Evolutionary conservation across 106 monocot species (phyloP).

Genomic region (Ottelia alismoides): DNA sequence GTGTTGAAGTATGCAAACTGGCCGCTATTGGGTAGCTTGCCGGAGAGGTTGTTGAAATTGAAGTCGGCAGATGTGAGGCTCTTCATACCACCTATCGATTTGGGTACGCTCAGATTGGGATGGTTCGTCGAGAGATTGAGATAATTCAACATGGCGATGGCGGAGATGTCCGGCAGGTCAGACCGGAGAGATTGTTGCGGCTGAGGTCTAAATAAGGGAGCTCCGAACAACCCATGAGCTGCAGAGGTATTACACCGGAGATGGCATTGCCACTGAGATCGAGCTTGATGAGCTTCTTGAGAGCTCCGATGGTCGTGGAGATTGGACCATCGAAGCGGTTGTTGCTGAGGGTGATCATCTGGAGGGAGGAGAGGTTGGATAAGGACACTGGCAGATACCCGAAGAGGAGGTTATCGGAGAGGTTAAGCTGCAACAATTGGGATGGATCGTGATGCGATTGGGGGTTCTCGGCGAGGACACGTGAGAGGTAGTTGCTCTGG

Average conservation of each 20-base stretch:
- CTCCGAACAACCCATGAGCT: slow-evolving; percentile 26
- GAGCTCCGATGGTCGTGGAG: no score
- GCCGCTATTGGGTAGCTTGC: slow-evolving; percentile 39
- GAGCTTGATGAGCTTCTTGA: no score
- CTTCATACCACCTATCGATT: no score
- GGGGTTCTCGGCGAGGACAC: slow-evolving; percentile 38
- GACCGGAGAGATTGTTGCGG: slow-evolving; percentile 51
- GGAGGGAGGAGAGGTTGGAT: slow-evolving; percentile 24
- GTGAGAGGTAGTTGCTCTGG: slow-evolving; percentile 57
- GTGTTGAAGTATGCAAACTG: no score
- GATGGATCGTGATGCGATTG: not conserved
- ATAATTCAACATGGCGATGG: no score
- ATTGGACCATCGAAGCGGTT: no score
- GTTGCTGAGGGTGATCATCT: no score
- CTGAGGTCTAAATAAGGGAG: no score
- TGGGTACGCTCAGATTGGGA: no score
- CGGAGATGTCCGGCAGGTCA: slow-evolving; percentile 30
- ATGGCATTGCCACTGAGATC: no score
- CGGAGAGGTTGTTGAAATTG: slow-evolving; percentile 63
- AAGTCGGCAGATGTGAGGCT: slow-evolving; percentile 54
- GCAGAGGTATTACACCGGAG: slow-evolving; percentile 35
- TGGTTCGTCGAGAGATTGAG: no score
- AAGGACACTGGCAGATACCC: slow-evolving; percentile 37
- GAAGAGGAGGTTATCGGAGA: slow-evolving; percentile 39
- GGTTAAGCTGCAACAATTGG: slow-evolving; percentile 30